Evolutionary conservation across 2,329 filamentous ascomycete genomes (phyloP), one percentile per base, ranked within the genome.

Genomic region (Didymella pinodella): DNA sequence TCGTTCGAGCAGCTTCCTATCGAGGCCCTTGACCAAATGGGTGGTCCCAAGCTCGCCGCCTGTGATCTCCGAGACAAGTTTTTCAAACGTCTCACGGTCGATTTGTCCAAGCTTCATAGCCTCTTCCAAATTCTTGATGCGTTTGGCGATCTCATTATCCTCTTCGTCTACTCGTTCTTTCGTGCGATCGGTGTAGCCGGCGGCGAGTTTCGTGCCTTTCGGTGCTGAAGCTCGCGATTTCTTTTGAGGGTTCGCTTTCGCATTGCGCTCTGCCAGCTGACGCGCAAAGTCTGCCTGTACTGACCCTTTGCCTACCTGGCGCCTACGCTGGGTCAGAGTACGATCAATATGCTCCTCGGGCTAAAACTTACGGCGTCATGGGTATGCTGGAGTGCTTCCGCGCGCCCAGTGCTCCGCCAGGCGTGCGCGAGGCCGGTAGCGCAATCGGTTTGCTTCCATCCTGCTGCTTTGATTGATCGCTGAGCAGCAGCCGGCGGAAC

Each of bases 11-110:
- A 98, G 81, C 75, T 90, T 90, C 74, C 92, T 90, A 77, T 99
- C 95, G 48, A 99, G 79, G 0, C 95, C 95, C 74, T 97, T 98
- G 47, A 98, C 89, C 65, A 97, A 79, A 82, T 97, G 92, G 14
- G 93, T 96, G 67, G 88, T 92, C 14, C 82, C 82, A 22, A 93
- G 78, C 74, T 96, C 90, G 7, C 93, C 94, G 3, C 93, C 93
- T 0, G 92, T 82, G 54, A 97, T 92, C 67, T 96, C 86, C 63
- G 86, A 85, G 32, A 90, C 83, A 40, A 94, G 77, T 68, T 85
- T 87, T 68, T 94, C 88, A 74, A 96, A 97, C 0, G 88, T 92
- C 48, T 84, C 85, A 66, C 87, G 85, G 66, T 96, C 91, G 64
- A 98, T 93, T 77, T 96, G 88, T 47, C 91, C 91, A 44, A 93